Evolutionary conservation across 2,329 filamentous ascomycete species (phyloP).

Genomic region (Escovopsis sp.): DNA sequence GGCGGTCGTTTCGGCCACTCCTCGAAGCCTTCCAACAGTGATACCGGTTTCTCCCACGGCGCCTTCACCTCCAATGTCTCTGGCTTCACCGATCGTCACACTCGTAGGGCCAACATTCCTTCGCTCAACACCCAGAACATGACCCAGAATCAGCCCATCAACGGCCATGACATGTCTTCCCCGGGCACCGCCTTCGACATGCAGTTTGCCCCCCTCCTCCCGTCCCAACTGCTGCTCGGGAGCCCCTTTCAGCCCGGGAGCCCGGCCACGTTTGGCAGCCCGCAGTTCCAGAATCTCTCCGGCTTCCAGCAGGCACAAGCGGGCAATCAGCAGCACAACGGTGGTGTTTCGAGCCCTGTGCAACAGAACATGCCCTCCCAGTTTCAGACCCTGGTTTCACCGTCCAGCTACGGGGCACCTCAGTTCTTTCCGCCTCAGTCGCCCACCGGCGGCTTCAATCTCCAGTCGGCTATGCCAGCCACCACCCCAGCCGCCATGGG

Average conservation of each 20-base stretch:
- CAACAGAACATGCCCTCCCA: slow-evolving; percentile 68
- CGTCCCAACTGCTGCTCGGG: slow-evolving; percentile 84
- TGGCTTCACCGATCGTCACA: slow-evolving; percentile 76
- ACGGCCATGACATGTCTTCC: slow-evolving; percentile 61
- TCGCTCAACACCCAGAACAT: slow-evolving; percentile 78
- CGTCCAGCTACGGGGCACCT: slow-evolving; percentile 65
- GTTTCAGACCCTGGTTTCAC: slow-evolving; percentile 68
- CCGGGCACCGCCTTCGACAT: slow-evolving; percentile 88
- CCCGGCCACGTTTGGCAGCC: slow-evolving; percentile 74
- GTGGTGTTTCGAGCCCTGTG: slow-evolving; percentile 57
- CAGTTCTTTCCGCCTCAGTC: slow-evolving; percentile 85
- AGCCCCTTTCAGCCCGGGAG: slow-evolving; percentile 95
- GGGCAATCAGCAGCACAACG: slow-evolving; percentile 39
- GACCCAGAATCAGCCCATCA: slow-evolving; percentile 22
- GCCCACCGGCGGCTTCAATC: slow-evolving; percentile 59
- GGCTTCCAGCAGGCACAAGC: slow-evolving; percentile 51
- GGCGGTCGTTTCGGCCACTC: slow-evolving; percentile 55
- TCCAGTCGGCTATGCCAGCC: slow-evolving; percentile 42
- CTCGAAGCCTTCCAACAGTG: slow-evolving; percentile 69
- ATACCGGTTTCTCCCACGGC: slow-evolving; percentile 84
- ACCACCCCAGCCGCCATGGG: slow-evolving; percentile 62
- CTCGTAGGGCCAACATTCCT: slow-evolving; percentile 72
- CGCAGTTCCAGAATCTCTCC: slow-evolving; percentile 78
- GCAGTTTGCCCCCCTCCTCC: slow-evolving; percentile 94
- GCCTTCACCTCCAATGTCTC: slow-evolving; percentile 78